Evolutionary conservation across 2,329 filamentous ascomycete species (phyloP).

Genomic region (Colletotrichum trifolii): DNA sequence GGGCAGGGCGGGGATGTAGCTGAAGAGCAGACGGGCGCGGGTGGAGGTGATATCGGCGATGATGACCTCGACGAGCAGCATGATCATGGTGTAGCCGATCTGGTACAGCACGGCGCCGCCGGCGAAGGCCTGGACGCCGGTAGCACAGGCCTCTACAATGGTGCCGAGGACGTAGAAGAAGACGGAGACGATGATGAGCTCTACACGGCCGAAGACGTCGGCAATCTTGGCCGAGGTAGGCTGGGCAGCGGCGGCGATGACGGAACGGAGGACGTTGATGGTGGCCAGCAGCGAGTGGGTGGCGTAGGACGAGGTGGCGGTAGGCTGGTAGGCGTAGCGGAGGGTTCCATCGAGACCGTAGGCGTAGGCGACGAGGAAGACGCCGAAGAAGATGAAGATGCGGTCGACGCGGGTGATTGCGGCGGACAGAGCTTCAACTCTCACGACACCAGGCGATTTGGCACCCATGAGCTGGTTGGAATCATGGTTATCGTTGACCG

Average conservation of each 20-base stretch:
- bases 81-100: slow-evolving; percentile 71
- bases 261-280: slow-evolving; percentile 66
- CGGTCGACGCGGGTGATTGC: slow-evolving; percentile 65
- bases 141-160: slow-evolving; percentile 64
- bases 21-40: slow-evolving; percentile 71
- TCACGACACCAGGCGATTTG: slow-evolving; percentile 65
- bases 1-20: slow-evolving; percentile 69
- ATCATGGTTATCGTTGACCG: not conserved
- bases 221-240: slow-evolving; percentile 69
- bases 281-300: slow-evolving; percentile 67
- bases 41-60: slow-evolving; percentile 73
- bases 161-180: slow-evolving; percentile 70
- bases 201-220: slow-evolving; percentile 72
- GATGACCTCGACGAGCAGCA: slow-evolving; percentile 72
- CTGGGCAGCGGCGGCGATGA: slow-evolving; percentile 69
- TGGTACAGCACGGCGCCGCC: slow-evolving; percentile 70
- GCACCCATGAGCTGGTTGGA: slow-evolving; percentile 38
- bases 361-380: slow-evolving; percentile 73
- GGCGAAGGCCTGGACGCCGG: slow-evolving; percentile 61
- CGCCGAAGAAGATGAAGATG: slow-evolving; percentile 66
- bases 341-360: slow-evolving; percentile 71
- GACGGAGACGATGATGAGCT: slow-evolving; percentile 67
- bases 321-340: slow-evolving; percentile 65
- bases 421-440: slow-evolving; percentile 66
- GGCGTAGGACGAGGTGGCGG: slow-evolving; percentile 61